Base-by-base conservation (phyloP, 176 grass and related monocot genomes). In the Zea luxurians region DNA sequence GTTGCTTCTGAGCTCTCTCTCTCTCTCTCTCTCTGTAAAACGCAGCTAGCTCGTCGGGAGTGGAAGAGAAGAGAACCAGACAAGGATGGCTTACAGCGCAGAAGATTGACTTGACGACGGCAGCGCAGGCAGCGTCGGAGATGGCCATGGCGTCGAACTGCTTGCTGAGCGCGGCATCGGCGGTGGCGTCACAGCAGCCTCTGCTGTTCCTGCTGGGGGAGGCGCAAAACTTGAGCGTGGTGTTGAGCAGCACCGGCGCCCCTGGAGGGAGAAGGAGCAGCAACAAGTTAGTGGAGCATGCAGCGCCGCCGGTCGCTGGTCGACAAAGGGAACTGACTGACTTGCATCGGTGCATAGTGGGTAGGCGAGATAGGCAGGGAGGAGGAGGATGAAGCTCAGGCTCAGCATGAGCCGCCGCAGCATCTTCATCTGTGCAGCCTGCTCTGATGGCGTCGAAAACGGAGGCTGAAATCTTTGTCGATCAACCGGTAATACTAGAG, bases 81-180 rank as follows among this genome's bases (percentile, higher is more conserved):
- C 27, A 13, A 2, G 8, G 36, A 1, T 13, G 15, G 37, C 48
- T 48, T 71, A 97, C 93, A 81, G 83, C 80, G 69, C 93, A 97
- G 55, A 97, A 47, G 73, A 97, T 80, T 4, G 93, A 78, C 61
- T 83, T 93, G 76, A 97, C 68, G 58, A 90, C 65, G 35, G 62
- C 68, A 47, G 90, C 74, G 48, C 93, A 97, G 7, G 83, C 85
- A 8, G 83, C 18, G 66, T 89, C 74, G 27, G 88, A 78, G 83
- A 97, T 83, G 45, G 88, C 87, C 78, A 91, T 89, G 66, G 84
- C 65, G 41, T 79, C 48, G 58, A 87, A 85, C 86, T 79, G 90
- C 45, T 50, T 75, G 77, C 78, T n/a, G 59, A 97, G 72, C 8
- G 80, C 47, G 16, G 79, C 16, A 17, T 97, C 93, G 5, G 59